Percentiles rank a stretch among this genome's conserved stretches.
These are phyloP conservation scores for Nakazawaea wyomingensis DNA, from an alignment of 805 yeast species.

Conservation along the genomic window DNA sequence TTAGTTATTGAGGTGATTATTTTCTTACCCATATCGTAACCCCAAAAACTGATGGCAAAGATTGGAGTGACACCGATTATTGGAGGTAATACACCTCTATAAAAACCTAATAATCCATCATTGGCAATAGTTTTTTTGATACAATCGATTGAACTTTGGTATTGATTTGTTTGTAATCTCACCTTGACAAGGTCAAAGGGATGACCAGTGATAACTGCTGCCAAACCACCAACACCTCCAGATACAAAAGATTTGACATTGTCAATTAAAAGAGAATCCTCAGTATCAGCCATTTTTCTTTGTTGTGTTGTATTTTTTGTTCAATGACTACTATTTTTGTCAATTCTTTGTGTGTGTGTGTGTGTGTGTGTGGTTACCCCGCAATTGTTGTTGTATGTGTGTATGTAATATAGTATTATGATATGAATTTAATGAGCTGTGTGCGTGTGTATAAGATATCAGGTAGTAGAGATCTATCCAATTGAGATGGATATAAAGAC, in stretches of 20 bases:
- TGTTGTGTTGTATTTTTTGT: too few species aligned
- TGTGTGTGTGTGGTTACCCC: too few species aligned
- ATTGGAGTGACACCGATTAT: slow-evolving; percentile 96
- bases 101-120: slow-evolving; percentile 77
- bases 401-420: too few species aligned
- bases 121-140: slow-evolving; percentile 61
- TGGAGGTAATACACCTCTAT: slow-evolving; percentile 93
- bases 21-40: slow-evolving; percentile 88
- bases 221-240: slow-evolving; percentile 96
- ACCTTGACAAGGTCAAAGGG: slow-evolving; percentile 95
- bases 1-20: slow-evolving; percentile 47
- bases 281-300: slow-evolving; percentile 39
- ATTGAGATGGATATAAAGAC: too few species aligned
- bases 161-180: slow-evolving; percentile 78
- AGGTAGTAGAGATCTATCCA: too few species aligned
- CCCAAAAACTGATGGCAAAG: slow-evolving; percentile 98
- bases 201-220: slow-evolving; percentile 94
- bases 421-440: too few species aligned
- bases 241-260: slow-evolving; percentile 84
- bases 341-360: too few species aligned
- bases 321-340: too few species aligned
- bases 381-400: too few species aligned
- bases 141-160: slow-evolving; percentile 60
- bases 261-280: slow-evolving; percentile 50
- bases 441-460: too few species aligned